These are phyloP conservation scores for Strobilomyces echinocephalus DNA, from an alignment of 768 basidiomycete genomes.

Conservation along the genomic window DNA sequence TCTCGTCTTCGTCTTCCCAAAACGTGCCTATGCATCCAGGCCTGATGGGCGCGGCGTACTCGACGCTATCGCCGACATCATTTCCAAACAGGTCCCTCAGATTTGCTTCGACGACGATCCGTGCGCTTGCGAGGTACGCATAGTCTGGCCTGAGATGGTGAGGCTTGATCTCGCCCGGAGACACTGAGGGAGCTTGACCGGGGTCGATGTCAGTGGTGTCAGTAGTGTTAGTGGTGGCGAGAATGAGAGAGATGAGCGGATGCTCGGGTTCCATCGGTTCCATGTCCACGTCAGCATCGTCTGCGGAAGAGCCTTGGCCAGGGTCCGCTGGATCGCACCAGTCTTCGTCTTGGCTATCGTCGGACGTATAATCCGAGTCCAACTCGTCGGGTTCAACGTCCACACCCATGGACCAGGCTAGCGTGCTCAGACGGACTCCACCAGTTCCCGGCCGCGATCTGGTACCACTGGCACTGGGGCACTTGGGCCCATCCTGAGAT, in stretches of 20 bases:
- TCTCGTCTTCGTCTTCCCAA: slow-evolving; percentile 27
- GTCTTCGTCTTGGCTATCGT: slow-evolving; percentile 20
- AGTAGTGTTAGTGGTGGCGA: not conserved
- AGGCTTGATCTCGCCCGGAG: slow-evolving; percentile 18
- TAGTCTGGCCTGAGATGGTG: slow-evolving; percentile 45
- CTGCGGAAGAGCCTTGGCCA: not conserved
- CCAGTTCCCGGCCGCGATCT: not conserved
- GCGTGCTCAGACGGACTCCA: slow-evolving; percentile 4
- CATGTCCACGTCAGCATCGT: slow-evolving; percentile 2
- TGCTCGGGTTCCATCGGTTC: slow-evolving; percentile 3
- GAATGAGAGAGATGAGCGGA: slow-evolving; percentile 11
- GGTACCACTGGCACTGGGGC: not conserved
- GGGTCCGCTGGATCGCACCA: slow-evolving; percentile 11
- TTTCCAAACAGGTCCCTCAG: slow-evolving; percentile 35
- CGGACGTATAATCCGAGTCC: slow-evolving; percentile 7
- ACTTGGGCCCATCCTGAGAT: not conserved
- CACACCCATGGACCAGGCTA: slow-evolving; percentile 18
- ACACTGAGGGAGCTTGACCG: slow-evolving; percentile 9
- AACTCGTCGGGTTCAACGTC: slow-evolving; percentile 9
- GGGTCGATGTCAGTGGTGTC: not conserved
- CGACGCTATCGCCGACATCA: not conserved
- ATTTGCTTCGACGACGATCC: slow-evolving; percentile 50
- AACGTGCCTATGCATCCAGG: slow-evolving; percentile 17
- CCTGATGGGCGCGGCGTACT: not conserved
- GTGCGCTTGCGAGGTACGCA: slow-evolving; percentile 45